phyloP scores from a whole-genome alignment of 108 stramenopile species.

The Discostella stelligeroides region DNA sequence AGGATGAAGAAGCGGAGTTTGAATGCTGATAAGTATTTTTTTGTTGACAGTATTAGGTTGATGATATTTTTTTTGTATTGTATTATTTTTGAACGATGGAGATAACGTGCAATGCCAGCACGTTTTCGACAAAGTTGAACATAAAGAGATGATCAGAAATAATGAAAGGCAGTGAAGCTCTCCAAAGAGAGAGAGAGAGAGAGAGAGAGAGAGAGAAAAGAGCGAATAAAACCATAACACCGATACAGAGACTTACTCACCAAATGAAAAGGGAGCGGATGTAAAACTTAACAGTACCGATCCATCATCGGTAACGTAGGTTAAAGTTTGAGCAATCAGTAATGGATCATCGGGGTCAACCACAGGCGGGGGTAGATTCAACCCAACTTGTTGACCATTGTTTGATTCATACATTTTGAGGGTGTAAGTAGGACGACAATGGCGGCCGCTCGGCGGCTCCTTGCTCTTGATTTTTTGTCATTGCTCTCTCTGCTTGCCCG shows the following conservation, averaged over 20 bases:
- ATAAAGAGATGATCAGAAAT: too few species aligned
- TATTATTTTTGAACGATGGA: neutral
- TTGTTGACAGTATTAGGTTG: neutral
- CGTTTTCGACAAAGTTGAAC: too few species aligned
- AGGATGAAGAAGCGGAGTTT: slow-evolving; percentile 75
- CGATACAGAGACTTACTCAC: slow-evolving; percentile 46
- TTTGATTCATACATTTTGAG: slow-evolving; percentile 5
- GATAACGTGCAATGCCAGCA: neutral
- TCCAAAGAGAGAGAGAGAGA: too few species aligned
- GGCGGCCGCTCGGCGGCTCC: too few species aligned
- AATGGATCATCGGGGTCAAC: slow-evolving; percentile 81
- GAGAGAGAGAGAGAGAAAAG: slow-evolving; percentile 1
- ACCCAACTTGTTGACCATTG: slow-evolving; percentile 15
- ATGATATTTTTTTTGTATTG: neutral
- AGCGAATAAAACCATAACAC: neutral
- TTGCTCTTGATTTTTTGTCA: too few species aligned
- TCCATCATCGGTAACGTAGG: slow-evolving; percentile 90
- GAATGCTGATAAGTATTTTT: slow-evolving; percentile 57
- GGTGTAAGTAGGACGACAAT: too few species aligned
- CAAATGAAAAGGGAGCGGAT: slow-evolving; percentile 77
- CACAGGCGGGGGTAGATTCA: slow-evolving; percentile 24
- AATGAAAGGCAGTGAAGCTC: too few species aligned
- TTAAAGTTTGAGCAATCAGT: slow-evolving; percentile 85
- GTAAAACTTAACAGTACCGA: slow-evolving; percentile 77
- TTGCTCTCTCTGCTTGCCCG: too few species aligned